Conservation (phyloP, 2,329 filamentous ascomycete genomes). For the Fusarium penzigii region DNA sequence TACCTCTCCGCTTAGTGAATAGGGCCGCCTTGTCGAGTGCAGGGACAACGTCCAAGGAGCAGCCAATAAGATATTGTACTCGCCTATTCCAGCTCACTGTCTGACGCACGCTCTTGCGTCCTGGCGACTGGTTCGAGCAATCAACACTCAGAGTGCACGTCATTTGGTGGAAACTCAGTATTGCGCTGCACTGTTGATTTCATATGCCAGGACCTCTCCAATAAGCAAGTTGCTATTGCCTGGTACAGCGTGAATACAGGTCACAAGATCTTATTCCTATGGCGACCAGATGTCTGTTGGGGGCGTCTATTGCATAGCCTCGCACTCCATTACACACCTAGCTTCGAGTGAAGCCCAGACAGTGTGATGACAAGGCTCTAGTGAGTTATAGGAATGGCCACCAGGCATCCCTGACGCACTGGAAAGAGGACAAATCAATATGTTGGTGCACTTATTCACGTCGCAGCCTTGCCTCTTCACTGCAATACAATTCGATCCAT, state of each 20-base stretch:
- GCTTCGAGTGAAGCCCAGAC: conserved; percentile 20
- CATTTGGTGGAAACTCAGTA: conserved; percentile 15
- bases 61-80: conserved; percentile 6
- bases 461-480: conserved; percentile 25
- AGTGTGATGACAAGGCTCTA: conserved; percentile 4
- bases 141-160: conserved; percentile 17
- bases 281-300: conserved; percentile 6
- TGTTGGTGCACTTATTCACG: conserved; percentile 20
- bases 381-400: conserved; percentile 4
- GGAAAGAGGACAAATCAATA: neutral
- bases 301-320: conserved; percentile 17
- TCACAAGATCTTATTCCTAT: conserved; percentile 18
- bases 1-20: neutral
- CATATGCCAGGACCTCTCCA: conserved; percentile 17
- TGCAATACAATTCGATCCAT: too few relatives aligned
- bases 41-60: conserved; percentile 12
- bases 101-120: conserved; percentile 15
- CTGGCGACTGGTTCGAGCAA: conserved; percentile 14
- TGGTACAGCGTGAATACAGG: conserved; percentile 22
- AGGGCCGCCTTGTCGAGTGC: conserved; percentile 3
- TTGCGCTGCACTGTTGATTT: conserved; percentile 2
- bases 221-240: conserved; percentile 14
- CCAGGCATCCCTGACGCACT: neutral
- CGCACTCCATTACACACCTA: conserved; percentile 7
- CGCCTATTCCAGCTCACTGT: conserved; percentile 11